Conservation (phyloP, 306 rosid species). For the Lupinus albus region DNA sequence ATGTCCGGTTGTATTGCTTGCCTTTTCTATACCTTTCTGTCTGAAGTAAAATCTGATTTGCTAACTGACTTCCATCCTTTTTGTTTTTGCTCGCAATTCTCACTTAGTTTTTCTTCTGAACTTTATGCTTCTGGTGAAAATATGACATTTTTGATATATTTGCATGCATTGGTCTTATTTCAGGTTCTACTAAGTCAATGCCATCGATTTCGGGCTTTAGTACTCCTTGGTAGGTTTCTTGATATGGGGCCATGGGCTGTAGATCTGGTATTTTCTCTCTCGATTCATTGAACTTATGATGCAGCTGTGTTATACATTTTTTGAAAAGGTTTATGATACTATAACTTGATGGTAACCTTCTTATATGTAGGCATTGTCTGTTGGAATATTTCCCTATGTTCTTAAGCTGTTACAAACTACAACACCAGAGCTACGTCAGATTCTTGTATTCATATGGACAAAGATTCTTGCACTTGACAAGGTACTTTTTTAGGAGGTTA, state of each 20-base stretch:
- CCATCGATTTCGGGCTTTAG: constrained; percentile 89
- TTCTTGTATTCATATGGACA: constrained; percentile 98
- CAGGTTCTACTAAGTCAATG: constrained; percentile 96
- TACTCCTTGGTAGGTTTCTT: constrained; percentile 95
- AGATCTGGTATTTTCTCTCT: constrained; percentile 69
- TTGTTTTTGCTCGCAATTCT: constrained; percentile 5
- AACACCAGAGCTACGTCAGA: constrained; percentile 89
- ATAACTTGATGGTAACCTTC: constrained; percentile 24
- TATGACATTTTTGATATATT: background rate
- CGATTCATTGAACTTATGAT: constrained; percentile 26
- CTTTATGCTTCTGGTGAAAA: constrained; percentile 20
- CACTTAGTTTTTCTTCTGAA: constrained; percentile 12
- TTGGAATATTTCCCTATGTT: constrained; percentile 98
- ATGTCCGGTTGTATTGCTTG: too few relatives aligned
- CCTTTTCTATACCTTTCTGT: background rate
- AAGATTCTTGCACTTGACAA: constrained; percentile 98
- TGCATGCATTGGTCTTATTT: constrained; percentile 42
- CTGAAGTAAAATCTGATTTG: constrained; percentile 17
- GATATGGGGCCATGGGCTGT: constrained; percentile 99
- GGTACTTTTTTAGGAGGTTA: constrained; percentile 52
- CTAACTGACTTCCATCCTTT: background rate
- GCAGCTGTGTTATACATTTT: constrained; percentile 29
- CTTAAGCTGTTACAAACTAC: constrained; percentile 94
- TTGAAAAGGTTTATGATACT: constrained; percentile 10
- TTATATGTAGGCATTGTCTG: constrained; percentile 80